A percentile compares a stretch with the other conserved stretches of the same genome.
Conservation (phyloP, 2,329 filamentous ascomycete species). For the Pseudogymnoascus sp. region DNA sequence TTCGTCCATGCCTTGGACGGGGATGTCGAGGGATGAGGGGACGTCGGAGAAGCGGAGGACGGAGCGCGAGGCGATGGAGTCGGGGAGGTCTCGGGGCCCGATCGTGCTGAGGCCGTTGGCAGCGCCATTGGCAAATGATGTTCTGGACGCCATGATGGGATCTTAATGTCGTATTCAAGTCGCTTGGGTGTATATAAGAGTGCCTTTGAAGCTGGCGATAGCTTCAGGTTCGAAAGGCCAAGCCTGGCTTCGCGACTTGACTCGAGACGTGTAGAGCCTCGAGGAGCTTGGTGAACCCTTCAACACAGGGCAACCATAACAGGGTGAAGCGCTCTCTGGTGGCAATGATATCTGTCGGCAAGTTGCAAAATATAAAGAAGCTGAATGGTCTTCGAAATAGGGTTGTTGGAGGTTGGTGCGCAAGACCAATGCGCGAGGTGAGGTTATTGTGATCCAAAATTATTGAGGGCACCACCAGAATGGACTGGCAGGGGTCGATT, state of each 20-base stretch:
- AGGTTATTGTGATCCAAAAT: constrained; percentile 8
- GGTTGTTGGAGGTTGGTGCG: constrained; percentile 5
- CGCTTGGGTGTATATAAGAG: constrained; percentile 1
- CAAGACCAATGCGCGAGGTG: background rate
- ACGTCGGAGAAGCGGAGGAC: constrained; percentile 51
- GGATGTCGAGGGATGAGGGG: constrained; percentile 56
- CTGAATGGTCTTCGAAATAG: background rate
- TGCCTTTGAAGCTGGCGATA: constrained; percentile 5
- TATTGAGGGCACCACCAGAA: constrained; percentile 6
- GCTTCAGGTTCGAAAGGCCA: constrained; percentile 2
- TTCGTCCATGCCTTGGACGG: constrained; percentile 49
- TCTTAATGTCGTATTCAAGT: background rate
- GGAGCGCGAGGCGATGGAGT: constrained; percentile 1
- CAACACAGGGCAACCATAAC: constrained; percentile 4
- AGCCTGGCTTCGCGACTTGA: constrained; percentile 7
- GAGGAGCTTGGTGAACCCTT: constrained; percentile 7
- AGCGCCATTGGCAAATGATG: background rate
- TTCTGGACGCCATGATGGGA: background rate
- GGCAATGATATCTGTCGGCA: background rate
- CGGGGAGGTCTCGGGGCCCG: background rate
- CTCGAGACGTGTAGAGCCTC: constrained; percentile 7
- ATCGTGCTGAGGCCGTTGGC: constrained; percentile 3
- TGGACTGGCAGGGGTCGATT: constrained; percentile 5
- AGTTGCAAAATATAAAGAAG: background rate
- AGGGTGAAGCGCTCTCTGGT: constrained; percentile 1